Conservation (phyloP, 1,284 basidiomycete genomes). For the Anthracocystis walkeri region DNA sequence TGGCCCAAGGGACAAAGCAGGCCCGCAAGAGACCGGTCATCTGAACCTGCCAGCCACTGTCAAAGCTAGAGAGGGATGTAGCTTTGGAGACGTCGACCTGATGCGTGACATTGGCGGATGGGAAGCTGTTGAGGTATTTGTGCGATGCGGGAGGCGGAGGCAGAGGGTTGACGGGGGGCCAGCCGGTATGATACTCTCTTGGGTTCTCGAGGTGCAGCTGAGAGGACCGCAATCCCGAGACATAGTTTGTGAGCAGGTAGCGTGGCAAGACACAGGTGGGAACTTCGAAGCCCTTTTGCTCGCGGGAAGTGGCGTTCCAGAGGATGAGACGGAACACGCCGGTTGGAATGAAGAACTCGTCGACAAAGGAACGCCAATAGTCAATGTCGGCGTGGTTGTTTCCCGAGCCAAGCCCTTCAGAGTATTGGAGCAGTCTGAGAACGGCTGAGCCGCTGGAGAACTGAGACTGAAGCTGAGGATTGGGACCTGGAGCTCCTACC, state of each 20-base stretch:
- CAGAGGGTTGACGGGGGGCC: slow-evolving; percentile 36
- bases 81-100: slow-evolving; percentile 47
- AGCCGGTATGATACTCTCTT: slow-evolving; percentile 50
- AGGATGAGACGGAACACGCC: slow-evolving; percentile 51
- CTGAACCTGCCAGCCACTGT: slow-evolving; percentile 59
- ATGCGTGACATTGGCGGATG: slow-evolving; percentile 52
- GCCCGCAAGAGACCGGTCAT: slow-evolving; percentile 52
- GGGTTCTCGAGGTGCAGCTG: slow-evolving; percentile 49
- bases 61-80: slow-evolving; percentile 43
- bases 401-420: slow-evolving; percentile 40
- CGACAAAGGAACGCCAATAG: slow-evolving; percentile 54
- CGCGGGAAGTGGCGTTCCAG: slow-evolving; percentile 54
- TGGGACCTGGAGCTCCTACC: slow-evolving; percentile 31
- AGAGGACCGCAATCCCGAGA: slow-evolving; percentile 42
- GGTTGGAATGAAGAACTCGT: slow-evolving; percentile 51
- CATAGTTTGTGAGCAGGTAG: slow-evolving; percentile 54
- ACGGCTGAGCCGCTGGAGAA: slow-evolving; percentile 42
- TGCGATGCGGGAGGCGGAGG: slow-evolving; percentile 44
- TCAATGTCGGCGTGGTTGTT: slow-evolving; percentile 41
- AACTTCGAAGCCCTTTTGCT: slow-evolving; percentile 59
- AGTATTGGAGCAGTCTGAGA: slow-evolving; percentile 49
- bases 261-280: slow-evolving; percentile 55
- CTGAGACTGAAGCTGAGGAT: slow-evolving; percentile 45
- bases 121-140: slow-evolving; percentile 47
- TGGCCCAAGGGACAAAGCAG: slow-evolving; percentile 43